A percentile compares a stretch with the other conserved stretches of the same genome.
phyloP scores from a whole-genome alignment of 805 yeast species.

The Schizosaccharomyces pombe region DNA sequence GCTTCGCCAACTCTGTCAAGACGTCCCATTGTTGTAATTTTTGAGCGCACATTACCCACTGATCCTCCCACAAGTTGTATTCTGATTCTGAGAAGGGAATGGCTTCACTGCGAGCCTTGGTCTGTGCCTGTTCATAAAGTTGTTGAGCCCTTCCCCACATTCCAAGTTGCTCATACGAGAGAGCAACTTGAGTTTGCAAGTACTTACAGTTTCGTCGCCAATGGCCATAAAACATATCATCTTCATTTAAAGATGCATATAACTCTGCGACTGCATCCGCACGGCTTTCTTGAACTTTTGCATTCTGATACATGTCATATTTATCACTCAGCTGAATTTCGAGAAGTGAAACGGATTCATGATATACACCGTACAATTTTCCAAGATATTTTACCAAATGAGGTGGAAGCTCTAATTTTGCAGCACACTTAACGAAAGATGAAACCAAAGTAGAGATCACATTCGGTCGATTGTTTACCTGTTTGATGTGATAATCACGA shows the following conservation, averaged over 20 bases:
- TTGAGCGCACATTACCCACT: conserved; percentile 93
- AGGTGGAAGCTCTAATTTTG: conserved; percentile 63
- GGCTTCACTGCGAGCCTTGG: conserved; percentile 85
- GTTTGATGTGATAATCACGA: conserved; percentile 76
- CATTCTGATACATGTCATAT: conserved; percentile 19
- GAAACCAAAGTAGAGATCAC: conserved; percentile 65
- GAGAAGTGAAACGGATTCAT: conserved; percentile 56
- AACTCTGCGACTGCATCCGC: conserved; percentile 78
- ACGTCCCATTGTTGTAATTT: conserved; percentile 96
- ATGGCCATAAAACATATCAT: conserved; percentile 89
- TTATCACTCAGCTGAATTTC: conserved; percentile 42
- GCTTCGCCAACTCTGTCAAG: conserved; percentile 83
- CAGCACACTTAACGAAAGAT: conserved; percentile 40
- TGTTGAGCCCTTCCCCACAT: conserved; percentile 87
- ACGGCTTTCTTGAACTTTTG: conserved; percentile 59
- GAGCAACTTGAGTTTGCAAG: conserved; percentile 73
- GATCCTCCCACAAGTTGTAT: conserved; percentile 92
- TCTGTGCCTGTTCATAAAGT: conserved; percentile 85
- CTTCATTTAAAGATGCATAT: conserved; percentile 73
- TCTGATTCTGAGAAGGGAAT: conserved; percentile 89
- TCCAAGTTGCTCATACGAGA: conserved; percentile 87
- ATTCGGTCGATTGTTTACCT: conserved; percentile 65
- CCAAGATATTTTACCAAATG: conserved; percentile 79
- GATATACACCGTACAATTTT: conserved; percentile 73
- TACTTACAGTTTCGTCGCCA: conserved; percentile 95